phyloP scores from a whole-genome alignment of 2,329 filamentous ascomycete species.

The Aspergillus quadrilineatus region DNA sequence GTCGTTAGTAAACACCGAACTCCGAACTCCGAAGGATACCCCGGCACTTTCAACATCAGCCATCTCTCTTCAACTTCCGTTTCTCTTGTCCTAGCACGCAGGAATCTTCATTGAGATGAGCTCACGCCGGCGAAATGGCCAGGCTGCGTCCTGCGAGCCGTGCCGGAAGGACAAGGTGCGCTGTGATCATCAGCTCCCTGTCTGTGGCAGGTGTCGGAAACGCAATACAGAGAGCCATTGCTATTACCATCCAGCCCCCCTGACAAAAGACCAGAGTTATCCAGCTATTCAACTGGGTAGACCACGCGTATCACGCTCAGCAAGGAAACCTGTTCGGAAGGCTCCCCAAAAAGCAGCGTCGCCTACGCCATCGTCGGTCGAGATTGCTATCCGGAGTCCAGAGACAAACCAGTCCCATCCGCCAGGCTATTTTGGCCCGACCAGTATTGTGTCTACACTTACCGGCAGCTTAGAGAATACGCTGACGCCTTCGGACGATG shows the following conservation, averaged over 20 bases:
- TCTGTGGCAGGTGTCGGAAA: conserved; percentile 29
- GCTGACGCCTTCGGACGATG: not conserved
- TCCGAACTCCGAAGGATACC: conserved; percentile 3
- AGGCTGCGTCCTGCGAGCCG: conserved; percentile 34
- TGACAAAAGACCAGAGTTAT: conserved; percentile 19
- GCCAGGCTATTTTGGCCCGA: conserved; percentile 36
- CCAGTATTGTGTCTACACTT: conserved; percentile 33
- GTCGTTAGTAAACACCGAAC: not conserved
- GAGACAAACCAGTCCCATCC: conserved; percentile 19
- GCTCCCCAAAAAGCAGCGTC: not conserved
- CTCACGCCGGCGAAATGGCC: conserved; percentile 31
- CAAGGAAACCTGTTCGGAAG: not conserved
- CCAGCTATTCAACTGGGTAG: not conserved
- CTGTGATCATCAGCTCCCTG: conserved; percentile 30
- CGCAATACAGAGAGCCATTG: conserved; percentile 24
- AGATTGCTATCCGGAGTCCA: conserved; percentile 5
- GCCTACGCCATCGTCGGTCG: conserved; percentile 7
- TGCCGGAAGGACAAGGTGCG: conserved; percentile 34
- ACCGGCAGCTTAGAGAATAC: conserved; percentile 23
- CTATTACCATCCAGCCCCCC: conserved; percentile 35
- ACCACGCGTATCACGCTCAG: not conserved
- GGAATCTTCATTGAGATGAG: conserved; percentile 1
- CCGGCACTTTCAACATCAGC: not conserved
- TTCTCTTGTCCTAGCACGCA: not conserved
- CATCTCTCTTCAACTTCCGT: not conserved